Percentiles rank a stretch among this genome's conserved stretches.
phyloP scores from a whole-genome alignment of 305 asterid genomes.

The Solanum hybrid region DNA sequence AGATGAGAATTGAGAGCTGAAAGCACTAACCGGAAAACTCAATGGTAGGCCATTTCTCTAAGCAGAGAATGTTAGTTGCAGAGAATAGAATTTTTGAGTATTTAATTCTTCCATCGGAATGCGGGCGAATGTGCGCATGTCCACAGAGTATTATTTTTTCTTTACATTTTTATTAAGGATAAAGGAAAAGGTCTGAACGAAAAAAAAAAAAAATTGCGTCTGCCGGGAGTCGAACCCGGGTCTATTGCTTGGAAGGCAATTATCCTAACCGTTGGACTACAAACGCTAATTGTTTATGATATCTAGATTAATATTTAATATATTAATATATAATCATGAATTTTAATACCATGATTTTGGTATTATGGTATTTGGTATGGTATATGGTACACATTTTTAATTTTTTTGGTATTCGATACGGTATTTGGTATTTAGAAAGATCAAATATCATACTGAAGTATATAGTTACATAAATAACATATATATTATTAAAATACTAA shows the following conservation, averaged over 20 bases:
- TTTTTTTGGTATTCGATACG: too few species aligned
- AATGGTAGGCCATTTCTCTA: neutral
- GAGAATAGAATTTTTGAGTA: neutral
- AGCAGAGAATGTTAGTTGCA: neutral
- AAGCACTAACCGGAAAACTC: neutral
- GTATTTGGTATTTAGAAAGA: too few species aligned
- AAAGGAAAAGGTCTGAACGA: neutral
- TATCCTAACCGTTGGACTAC: conserved; percentile 99
- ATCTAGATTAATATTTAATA: too few species aligned
- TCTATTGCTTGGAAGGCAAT: conserved; percentile 90
- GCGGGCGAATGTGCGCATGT: neutral
- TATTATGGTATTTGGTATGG: too few species aligned
- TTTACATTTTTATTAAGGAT: neutral
- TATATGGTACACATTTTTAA: too few species aligned
- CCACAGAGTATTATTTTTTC: neutral
- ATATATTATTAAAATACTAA: too few species aligned
- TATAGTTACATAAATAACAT: too few species aligned
- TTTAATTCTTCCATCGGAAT: neutral
- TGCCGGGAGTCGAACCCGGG: conserved; percentile 77
- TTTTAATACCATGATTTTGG: too few species aligned
- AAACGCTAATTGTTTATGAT: conserved; percentile 32
- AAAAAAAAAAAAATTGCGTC: conserved; percentile 11
- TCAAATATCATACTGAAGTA: too few species aligned
- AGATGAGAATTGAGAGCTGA: neutral
- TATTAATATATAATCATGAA: too few species aligned